Base-by-base conservation (phyloP, 78 protist genomes). In the Dictyostelium purpureum region DNA sequence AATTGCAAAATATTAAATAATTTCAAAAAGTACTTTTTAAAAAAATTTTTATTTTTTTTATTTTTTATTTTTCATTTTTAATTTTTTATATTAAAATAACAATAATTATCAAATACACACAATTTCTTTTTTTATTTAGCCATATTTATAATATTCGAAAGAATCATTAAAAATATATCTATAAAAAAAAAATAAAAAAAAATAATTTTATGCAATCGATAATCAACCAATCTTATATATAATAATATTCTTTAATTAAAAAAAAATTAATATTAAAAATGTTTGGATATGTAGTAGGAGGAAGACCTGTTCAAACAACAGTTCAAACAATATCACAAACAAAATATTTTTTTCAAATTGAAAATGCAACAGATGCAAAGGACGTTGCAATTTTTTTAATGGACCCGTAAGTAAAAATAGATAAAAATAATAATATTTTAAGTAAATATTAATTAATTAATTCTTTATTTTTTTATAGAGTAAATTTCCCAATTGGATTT, bases 331-430 rank as follows among this genome's bases (percentile, higher is more conserved):
- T 85, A 4, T 35, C 66, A 19, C 80, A 81, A 28, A 56, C 59
- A 16, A 85, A 73, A 52, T 83, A 42, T 54, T 45, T n/a, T 24
- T 73, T 73, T 45, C 33, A 59, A 21, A 59, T 42, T 73, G 82
- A 73, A n/a, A 85, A 73, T 74, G 52, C 65, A 61, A 42, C 45
- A 16, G 14, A 35, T 12, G 77, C 66, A 12, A 66, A 85, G 28
- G 77, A 85, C 21, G 71, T 85, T 57, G 70, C 92, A 37, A 45
- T 85, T 18, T 85, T 85, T 47, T 47, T 85, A 61, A 74, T 76
- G 1, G 82, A 82, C 21, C 33, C 49, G 92, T 85, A 85, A 43
- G 80, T 73, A 35, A 7, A 24, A 5, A 43, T 45, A 26, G 16
- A 63, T 63, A 63, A 7, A 63, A 28, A 28, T 33, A 73, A 19